Percentiles rank a stretch among this genome's conserved stretches.
phyloP scores from a whole-genome alignment of 352 stramenopile species.

The Thraustotheca clavata region DNA sequence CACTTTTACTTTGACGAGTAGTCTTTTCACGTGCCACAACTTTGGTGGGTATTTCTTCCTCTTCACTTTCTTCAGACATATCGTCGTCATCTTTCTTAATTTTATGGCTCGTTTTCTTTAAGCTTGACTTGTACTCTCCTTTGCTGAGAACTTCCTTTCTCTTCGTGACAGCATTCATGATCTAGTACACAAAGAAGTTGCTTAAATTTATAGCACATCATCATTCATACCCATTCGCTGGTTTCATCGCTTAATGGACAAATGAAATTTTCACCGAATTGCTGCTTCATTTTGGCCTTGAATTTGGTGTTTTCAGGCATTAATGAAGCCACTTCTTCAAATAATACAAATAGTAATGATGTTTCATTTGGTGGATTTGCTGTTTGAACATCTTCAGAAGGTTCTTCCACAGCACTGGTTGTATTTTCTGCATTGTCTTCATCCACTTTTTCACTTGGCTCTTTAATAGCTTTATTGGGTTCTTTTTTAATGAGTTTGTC shows the following conservation, averaged over 20 bases:
- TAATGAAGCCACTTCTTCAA: constrained; percentile 10
- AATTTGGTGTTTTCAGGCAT: background rate
- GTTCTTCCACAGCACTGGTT: background rate
- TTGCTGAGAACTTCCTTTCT: constrained; percentile 4
- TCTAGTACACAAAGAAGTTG: constrained; percentile 1
- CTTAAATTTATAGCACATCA: background rate
- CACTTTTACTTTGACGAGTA: background rate
- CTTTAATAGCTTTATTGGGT: background rate
- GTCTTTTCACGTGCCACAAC: background rate
- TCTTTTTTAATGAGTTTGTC: background rate
- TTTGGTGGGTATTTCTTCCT: background rate
- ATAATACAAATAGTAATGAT: background rate
- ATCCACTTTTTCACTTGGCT: background rate
- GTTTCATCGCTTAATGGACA: background rate
- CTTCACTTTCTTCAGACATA: background rate
- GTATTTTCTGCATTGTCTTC: background rate
- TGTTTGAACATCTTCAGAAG: background rate
- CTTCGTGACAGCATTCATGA: background rate
- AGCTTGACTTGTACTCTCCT: constrained; percentile 6
- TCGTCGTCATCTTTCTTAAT: background rate
- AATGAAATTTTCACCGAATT: background rate
- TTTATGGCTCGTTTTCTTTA: background rate
- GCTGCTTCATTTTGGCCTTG: constrained; percentile 1
- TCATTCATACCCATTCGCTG: background rate
- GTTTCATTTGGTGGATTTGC: background rate